Base-by-base conservation (phyloP, 768 basidiomycete genomes). In the Rhodotorula babjevae region DNA sequence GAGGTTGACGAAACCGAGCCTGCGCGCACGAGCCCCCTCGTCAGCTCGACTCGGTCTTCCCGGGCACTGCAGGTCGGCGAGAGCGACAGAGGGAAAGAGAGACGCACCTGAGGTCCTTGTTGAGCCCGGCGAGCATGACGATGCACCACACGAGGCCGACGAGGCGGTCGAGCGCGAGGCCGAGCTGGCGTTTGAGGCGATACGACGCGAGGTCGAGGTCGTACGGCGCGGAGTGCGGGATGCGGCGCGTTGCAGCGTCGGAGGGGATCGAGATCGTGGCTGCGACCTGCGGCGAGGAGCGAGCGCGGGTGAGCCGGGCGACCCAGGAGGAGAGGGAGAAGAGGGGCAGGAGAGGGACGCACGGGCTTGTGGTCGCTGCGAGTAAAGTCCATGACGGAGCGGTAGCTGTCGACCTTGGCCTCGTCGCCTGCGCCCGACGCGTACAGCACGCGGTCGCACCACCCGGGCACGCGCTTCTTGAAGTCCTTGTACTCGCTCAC, bases 331-430 rank as follows among this genome's bases (percentile, higher is more conserved):
- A 82, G 53, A 82, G 71, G 18, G 87, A 66, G 63, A 70, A 67
- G 40, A 10, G 79, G 63, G n/a, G 93, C 83, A 11, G 87, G 83
- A 21, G 93, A 93, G 44, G 87, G 84, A 25, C 92, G 87, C 62
- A 98, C 85, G 1, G 94, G 94, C 88, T 96, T 96, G 82, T 98
- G 95, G 81, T 98, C 95, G 19, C 92, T 94, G 8, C 89, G 87
- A 23, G 89, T 90, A 80, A 93, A 91, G 0, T 89, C 87, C 23
- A 89, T 90, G 73, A 93, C 85, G 50, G 87, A 87, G 3, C 90
- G 90, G 79, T 94, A 94, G 61, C 33, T 55, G 77, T 73, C 27
- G 72, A 90, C 87, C 68, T 84, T 78, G 3, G 89, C 87, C 50
- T 82, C 77, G 18, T 85, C 82, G 15, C 84, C 83, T 14, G 80